Evolutionary conservation across 2,329 filamentous ascomycete genomes (phyloP), one percentile per base, ranked within the genome.

Genomic region (Chaetomium strumarium): DNA sequence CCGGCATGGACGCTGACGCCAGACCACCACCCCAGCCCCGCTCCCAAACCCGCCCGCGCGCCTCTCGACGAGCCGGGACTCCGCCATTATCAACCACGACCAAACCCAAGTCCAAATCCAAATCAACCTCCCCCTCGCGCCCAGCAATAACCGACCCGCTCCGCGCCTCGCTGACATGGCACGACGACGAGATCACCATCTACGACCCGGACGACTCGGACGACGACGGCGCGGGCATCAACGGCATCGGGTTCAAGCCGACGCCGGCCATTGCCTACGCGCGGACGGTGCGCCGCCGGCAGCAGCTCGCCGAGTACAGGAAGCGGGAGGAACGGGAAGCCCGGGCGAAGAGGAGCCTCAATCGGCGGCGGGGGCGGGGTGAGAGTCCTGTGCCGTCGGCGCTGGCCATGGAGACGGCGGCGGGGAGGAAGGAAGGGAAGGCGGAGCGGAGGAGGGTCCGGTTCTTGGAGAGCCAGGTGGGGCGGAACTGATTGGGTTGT

Each of bases 221-320:
- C 57, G 83, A 86, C 61, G 83, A 86, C 62, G 83, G 83, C 46
- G 79, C 77, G 3, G 83, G 83, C 19, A 80, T 86, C 62, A 85
- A 86, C 63, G 83, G 83, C 5, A 80, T 86, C 55, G 83, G 83
- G 0, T 86, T 85, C 68, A 80, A 76, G 60, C 82, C 83, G 2
- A 84, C 81, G 0, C 73, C 81, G 6, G 80, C 80, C 17, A 72
- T 84, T 41, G 81, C 81, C 7, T 75, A 80, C 52, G 75, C 77
- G 5, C 74, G 82, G 16, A 70, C 75, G 2, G 72, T 79, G 66
- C 81, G 78, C 62, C 72, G 82, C 38, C 74, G 73, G 52, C 76
- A 81, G 64, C 83, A 85, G 65, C 74, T 86, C 61, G 76, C 75
- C 10, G 81, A 83, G 42, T 86, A 85, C 64, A 75, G 71, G 58